Percentiles rank a stretch among this genome's conserved stretches.
Conservation (phyloP, 2,329 filamentous ascomycete genomes). For the Pseudophaeomoniella oleicola region DNA sequence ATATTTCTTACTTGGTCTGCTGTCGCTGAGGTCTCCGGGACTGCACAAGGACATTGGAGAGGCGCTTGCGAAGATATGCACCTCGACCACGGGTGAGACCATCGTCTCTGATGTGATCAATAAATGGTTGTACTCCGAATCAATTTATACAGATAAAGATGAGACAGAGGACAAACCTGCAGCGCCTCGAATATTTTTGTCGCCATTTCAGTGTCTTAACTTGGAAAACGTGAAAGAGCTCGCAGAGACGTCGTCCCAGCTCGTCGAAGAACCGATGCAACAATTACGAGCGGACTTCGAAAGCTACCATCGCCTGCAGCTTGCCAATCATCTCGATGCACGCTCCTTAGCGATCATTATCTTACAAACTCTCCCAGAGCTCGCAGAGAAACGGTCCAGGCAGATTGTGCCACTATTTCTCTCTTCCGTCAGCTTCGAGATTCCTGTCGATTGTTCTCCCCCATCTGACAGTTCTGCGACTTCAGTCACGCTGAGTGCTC, state of each 20-base stretch:
- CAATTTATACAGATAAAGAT: background rate
- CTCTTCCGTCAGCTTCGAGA: conserved; percentile 35
- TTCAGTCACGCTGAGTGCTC: conserved; percentile 10
- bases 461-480: conserved; percentile 8
- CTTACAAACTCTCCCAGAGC: conserved; percentile 53
- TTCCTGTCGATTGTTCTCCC: conserved; percentile 3
- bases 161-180: conserved; percentile 28
- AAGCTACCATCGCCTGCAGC: conserved; percentile 33
- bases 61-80: conserved; percentile 59
- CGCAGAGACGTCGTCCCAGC: conserved; percentile 36
- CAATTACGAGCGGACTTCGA: conserved; percentile 52
- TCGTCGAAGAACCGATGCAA: conserved; percentile 38
- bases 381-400: conserved; percentile 78
- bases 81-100: conserved; percentile 57
- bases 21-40: conserved; percentile 72
- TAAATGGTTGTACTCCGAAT: conserved; percentile 47
- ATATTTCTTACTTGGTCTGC: conserved; percentile 72
- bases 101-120: conserved; percentile 59
- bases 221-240: conserved; percentile 43
- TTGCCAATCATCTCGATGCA: conserved; percentile 31
- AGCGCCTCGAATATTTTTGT: conserved; percentile 19
- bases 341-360: conserved; percentile 69
- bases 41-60: conserved; percentile 75
- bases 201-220: conserved; percentile 75
- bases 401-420: conserved; percentile 75